These are phyloP conservation scores for Ascodesmis nigricans DNA, from an alignment of 495 filamentous ascomycete genomes.

Conservation along the genomic window DNA sequence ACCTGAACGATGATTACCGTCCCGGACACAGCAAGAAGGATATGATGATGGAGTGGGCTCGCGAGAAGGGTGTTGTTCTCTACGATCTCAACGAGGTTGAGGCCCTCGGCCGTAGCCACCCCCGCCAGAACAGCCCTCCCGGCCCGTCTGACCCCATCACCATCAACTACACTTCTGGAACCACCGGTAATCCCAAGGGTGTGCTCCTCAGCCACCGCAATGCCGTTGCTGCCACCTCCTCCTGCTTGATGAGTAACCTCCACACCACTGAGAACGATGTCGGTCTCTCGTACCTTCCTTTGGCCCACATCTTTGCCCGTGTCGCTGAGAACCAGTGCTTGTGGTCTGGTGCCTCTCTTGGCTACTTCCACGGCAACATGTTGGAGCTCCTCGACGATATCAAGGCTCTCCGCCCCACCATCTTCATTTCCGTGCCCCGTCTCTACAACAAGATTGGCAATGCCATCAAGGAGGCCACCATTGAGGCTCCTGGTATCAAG, in stretches of 20 bases:
- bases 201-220: conserved; percentile 68
- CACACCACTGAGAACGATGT: conserved; percentile 33
- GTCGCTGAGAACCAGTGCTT: conserved; percentile 56
- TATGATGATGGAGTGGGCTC: conserved; percentile 50
- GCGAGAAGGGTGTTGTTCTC: conserved; percentile 48
- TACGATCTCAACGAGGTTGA: conserved; percentile 61
- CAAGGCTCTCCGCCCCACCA: conserved; percentile 63
- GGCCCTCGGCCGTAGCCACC: conserved; percentile 44
- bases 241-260: conserved; percentile 31
- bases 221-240: conserved; percentile 49
- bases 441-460: conserved; percentile 80
- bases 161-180: conserved; percentile 96
- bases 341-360: conserved; percentile 51
- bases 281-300: conserved; percentile 67
- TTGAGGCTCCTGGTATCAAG: conserved; percentile 58
- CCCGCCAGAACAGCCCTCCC: conserved; percentile 45
- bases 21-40: conserved; percentile 56
- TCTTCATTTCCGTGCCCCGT: conserved; percentile 72
- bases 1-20: conserved; percentile 61
- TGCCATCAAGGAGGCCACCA: conserved; percentile 52
- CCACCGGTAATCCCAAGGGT: conserved; percentile 85
- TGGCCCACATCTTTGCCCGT: conserved; percentile 86
- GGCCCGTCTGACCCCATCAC: conserved; percentile 58
- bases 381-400: conserved; percentile 72
- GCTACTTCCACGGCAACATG: conserved; percentile 91